Base-by-base conservation (phyloP, 768 basidiomycete species). In the Hygrocybe punicea region DNA sequence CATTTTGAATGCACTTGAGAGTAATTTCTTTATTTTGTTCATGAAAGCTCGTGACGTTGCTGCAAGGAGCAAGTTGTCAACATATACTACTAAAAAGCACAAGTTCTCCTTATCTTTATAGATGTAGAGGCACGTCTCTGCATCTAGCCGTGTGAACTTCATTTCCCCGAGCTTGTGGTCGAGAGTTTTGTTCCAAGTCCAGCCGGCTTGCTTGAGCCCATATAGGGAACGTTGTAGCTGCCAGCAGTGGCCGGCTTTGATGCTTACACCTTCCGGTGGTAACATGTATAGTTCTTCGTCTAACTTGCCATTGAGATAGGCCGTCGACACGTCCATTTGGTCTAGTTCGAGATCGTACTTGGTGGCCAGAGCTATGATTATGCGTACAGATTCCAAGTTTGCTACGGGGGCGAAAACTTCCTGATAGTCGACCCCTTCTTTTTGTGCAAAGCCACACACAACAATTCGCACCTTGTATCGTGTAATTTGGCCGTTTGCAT, bases 261-360 rank as follows among this genome's bases (percentile, higher is more conserved):
- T 9, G 24, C 2, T 24, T n/a, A 51, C 23, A 3, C 56, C 48
- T 40, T 33, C 4, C 5, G 57, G 57, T 4, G 17, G 53, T 16
- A 34, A 23, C 52, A 58, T 53, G 39, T 53, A 58, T 10, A 58
- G 8, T 11, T 54, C 52, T 33, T 53, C 52, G 2, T 55, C 34
- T 8, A 73, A 33, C 46, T 55, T 35, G 0, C 69, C 65, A 59
- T 74, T 65, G 23, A 76, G 58, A 55, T 71, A 76, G 8, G 74
- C 68, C 24, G 61, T 63, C 53, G 69, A 75, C 8, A 82, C 69
- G 60, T 84, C 76, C 8, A 80, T 63, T 49, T 65, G 70, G 17
- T 76, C 61, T 6, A 82, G 42, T 6, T 78, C 64, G 54, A 73
- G 72, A 24, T 70, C 59, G 7, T 70, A 46, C 0, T 57, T 10